A percentile compares a stretch with the other conserved stretches of the same genome.
Evolutionary conservation across 2,329 filamentous ascomycete genomes (phyloP).

Genomic region (Pseudonectria foliicola): DNA sequence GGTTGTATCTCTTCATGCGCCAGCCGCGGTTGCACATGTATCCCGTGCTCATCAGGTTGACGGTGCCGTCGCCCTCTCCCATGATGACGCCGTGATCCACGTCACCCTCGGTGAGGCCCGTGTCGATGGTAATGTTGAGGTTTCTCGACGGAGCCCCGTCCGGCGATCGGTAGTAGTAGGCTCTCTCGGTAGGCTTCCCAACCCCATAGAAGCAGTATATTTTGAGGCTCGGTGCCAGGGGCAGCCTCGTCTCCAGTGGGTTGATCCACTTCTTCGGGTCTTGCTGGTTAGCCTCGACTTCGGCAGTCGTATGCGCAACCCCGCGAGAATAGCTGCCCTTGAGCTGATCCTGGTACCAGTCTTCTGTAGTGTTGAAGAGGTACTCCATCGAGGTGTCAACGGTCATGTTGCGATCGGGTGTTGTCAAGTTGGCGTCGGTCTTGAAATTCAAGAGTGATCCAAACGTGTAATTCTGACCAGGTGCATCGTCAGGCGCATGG

Average conservation of each 20-base stretch:
- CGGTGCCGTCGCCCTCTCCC: conserved; percentile 93
- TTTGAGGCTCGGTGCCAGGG: conserved; percentile 80
- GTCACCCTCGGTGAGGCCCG: conserved; percentile 49
- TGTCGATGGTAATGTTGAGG: conserved; percentile 70
- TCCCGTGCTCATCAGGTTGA: conserved; percentile 82
- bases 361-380: conserved; percentile 68
- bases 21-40: conserved; percentile 98
- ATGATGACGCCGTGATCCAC: conserved; percentile 88
- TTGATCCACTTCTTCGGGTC: conserved; percentile 86
- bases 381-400: conserved; percentile 71
- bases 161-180: conserved; percentile 76
- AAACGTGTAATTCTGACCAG: conserved; percentile 64
- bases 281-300: conserved; percentile 78
- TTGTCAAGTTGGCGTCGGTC: conserved; percentile 54
- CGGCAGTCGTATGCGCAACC: conserved; percentile 67
- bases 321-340: conserved; percentile 77
- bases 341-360: conserved; percentile 77
- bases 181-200: conserved; percentile 86
- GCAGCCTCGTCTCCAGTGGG: conserved; percentile 80
- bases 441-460: conserved; percentile 84
- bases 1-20: conserved; percentile 91
- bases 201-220: conserved; percentile 97
- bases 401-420: conserved; percentile 69
- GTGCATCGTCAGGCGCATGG: conserved; percentile 81
- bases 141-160: conserved; percentile 59